Percentiles rank a stretch among this genome's conserved stretches.
Conservation (phyloP, 352 stramenopile genomes). For the Phytopythium helicoides region DNA sequence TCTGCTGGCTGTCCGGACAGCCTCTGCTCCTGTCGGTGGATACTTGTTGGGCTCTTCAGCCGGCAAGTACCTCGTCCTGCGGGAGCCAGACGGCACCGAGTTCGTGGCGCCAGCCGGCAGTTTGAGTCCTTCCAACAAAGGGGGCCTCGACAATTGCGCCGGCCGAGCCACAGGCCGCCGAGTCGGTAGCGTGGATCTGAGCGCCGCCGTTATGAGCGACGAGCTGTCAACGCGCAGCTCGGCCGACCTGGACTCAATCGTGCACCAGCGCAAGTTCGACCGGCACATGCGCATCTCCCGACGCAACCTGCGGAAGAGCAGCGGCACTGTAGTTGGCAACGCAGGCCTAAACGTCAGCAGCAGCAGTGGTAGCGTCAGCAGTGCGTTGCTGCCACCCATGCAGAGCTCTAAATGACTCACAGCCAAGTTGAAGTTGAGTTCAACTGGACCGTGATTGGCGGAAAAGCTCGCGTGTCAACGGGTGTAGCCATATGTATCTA, state of each 20-base stretch:
- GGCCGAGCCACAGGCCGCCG: neutral
- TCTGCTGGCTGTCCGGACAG: neutral
- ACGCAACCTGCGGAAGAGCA: slow-evolving; percentile 55
- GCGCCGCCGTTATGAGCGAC: neutral
- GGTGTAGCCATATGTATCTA: too few relatives aligned
- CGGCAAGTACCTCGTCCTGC: slow-evolving; percentile 11
- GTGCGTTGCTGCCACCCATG: slow-evolving; percentile 19
- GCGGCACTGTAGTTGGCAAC: too few relatives aligned
- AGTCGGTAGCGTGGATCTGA: slow-evolving; percentile 2
- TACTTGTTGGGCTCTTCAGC: slow-evolving; percentile 3
- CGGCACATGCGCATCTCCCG: slow-evolving; percentile 62
- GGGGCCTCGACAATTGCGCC: too few relatives aligned
- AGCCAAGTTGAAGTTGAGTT: neutral
- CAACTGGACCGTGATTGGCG: neutral
- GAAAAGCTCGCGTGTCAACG: neutral
- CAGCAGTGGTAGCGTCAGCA: neutral
- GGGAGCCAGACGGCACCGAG: slow-evolving; percentile 2
- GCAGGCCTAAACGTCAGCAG: slow-evolving; percentile 8
- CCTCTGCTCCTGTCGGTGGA: neutral
- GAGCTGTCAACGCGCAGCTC: slow-evolving; percentile 7
- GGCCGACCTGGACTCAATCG: slow-evolving; percentile 33
- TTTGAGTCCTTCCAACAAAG: neutral
- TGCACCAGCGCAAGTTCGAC: slow-evolving; percentile 68
- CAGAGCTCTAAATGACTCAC: neutral
- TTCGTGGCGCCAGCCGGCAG: neutral